Evolutionary conservation across 2,329 filamentous ascomycete species (phyloP), one percentile per base, ranked within the genome.

Genomic region (Emericellopsis cladophorae): DNA sequence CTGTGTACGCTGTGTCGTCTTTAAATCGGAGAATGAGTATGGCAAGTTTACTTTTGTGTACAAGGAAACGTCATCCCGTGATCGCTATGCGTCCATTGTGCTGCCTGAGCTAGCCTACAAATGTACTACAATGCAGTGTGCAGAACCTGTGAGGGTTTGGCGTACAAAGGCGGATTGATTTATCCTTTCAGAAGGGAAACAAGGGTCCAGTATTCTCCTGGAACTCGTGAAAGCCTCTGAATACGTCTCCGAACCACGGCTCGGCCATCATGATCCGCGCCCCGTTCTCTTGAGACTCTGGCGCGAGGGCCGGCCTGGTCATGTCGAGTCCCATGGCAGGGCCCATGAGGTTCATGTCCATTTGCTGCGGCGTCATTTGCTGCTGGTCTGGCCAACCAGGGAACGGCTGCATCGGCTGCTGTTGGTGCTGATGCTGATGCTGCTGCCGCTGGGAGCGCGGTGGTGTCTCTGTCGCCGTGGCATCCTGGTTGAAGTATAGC

Each of bases 181-280:
- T 5, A 21, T 21, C 16, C n/a, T n/a, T n/a, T 53, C 41, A 61
- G 43, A 61, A 58, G n/a, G 53, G 52, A 46, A 64, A 60, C 41
- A 59, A 53, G 39, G 53, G 54, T 15, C 42, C 46, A 12, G 48
- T 12, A 10, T 35, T 46, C 23, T 36, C 40, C 39, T 31, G 39
- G 22, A 21, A 31, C 24, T 26, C 36, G 3, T 58, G 59, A 21
- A 64, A 46, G 11, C 54, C 54, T 37, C 59, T 56, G 18, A 65
- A 59, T 42, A 58, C 53, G 38, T 58, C 55, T 8, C 50, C 59
- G 42, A 65, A 57, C 56, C 64, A 66, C 12, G 60, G 58, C 42
- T 67, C 64, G 42, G 58, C 54, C 39, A 65, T 51, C 40, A 60
- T 53, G 44, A 58, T 59, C 29, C 55, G 52, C 39, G 60, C 52